Percentiles rank a stretch among this genome's conserved stretches.
Evolutionary conservation across 75 land plant species (phyloP).

Genomic region (Selaginella moellendorffii): DNA sequence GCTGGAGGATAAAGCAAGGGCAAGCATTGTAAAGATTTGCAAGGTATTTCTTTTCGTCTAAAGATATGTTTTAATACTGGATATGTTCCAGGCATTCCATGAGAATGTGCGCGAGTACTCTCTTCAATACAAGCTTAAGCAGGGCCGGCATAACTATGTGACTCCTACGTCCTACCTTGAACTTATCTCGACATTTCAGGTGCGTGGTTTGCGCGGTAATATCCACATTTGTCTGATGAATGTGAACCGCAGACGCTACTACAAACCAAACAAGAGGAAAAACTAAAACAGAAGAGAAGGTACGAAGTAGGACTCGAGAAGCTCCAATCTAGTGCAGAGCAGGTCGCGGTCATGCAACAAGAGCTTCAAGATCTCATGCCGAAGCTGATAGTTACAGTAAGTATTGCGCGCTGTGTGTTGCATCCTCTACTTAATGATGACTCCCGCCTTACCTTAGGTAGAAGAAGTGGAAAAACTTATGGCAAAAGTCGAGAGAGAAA

Average conservation of each 20-base stretch:
- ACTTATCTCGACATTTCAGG: constrained; percentile 28
- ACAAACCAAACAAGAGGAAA: constrained; percentile 21
- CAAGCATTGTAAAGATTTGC: constrained; percentile 26
- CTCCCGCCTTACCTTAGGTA: too few species aligned
- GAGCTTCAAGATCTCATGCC: constrained; percentile 27
- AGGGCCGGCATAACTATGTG: constrained; percentile 29
- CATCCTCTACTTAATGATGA: not conserved
- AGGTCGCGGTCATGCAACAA: constrained; percentile 30
- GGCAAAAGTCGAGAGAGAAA: constrained; percentile 25
- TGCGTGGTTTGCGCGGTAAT: not conserved
- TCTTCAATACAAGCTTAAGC: constrained; percentile 20
- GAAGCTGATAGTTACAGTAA: constrained; percentile 23
- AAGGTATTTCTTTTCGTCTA: constrained; percentile 13
- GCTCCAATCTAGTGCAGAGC: constrained; percentile 28
- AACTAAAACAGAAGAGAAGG: constrained; percentile 22
- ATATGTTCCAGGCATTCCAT: constrained; percentile 34
- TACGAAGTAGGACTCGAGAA: constrained; percentile 32
- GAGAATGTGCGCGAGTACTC: constrained; percentile 25
- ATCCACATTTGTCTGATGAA: not conserved
- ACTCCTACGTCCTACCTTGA: constrained; percentile 33
- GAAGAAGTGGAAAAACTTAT: constrained; percentile 28
- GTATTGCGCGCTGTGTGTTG: not conserved
- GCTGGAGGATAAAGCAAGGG: constrained; percentile 15
- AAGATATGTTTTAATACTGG: not conserved
- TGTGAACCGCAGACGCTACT: constrained; percentile 16